Evolutionary conservation across 2,329 filamentous ascomycete species (phyloP).

Genomic region (Lomentospora prolificans): DNA sequence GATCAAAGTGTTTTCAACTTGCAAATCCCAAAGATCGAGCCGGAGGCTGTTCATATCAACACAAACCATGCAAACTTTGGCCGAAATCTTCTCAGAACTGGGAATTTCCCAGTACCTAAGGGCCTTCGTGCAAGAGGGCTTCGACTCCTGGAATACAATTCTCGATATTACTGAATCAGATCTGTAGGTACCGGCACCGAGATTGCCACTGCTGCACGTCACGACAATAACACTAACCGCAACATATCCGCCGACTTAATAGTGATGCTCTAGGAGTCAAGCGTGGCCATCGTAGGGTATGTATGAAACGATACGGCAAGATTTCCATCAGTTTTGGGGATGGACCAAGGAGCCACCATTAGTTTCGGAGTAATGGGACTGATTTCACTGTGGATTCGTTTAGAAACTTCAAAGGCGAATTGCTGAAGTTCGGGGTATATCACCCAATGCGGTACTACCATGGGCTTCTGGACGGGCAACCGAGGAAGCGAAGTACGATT

Average conservation of each 20-base stretch:
- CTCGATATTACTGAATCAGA: slow-evolving; percentile 79
- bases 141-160: slow-evolving; percentile 77
- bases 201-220: not conserved
- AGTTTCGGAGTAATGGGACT: too few species aligned
- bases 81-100: slow-evolving; percentile 60
- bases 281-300: slow-evolving; percentile 68
- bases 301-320: slow-evolving; percentile 16
- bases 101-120: slow-evolving; percentile 70
- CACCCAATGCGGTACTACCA: slow-evolving; percentile 41
- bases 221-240: not conserved
- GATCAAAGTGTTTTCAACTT: too few species aligned
- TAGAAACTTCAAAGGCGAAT: slow-evolving; percentile 79
- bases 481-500: not conserved
- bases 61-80: slow-evolving; percentile 42
- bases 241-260: slow-evolving; percentile 10
- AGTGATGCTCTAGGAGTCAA: slow-evolving; percentile 69
- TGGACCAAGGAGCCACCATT: not conserved
- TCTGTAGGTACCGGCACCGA: slow-evolving; percentile 42
- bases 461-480: slow-evolving; percentile 26
- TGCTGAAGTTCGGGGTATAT: slow-evolving; percentile 59
- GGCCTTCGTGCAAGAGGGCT: slow-evolving; percentile 66
- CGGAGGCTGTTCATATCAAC: too few species aligned
- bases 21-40: slow-evolving; percentile 5
- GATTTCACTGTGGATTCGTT: too few species aligned
- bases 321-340: not conserved